phyloP scores from a whole-genome alignment of 768 basidiomycete genomes.

The Coprinopsis strossmayeri region DNA sequence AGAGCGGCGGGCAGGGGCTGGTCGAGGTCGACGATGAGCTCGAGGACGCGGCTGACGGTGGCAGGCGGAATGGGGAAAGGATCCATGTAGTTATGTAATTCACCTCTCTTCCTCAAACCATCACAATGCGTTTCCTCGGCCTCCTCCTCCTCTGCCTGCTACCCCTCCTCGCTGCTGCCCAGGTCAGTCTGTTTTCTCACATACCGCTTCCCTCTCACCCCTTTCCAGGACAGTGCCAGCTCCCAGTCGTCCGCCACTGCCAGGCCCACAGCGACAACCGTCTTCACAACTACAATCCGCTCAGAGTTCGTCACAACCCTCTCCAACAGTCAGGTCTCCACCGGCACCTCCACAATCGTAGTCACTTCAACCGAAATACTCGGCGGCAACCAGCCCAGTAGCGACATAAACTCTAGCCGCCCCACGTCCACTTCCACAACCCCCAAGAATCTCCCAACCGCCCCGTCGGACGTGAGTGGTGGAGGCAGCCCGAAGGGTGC shows the following conservation, averaged over 20 bases:
- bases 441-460: constrained; percentile 42
- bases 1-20: constrained; percentile 54
- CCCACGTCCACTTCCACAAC: constrained; percentile 32
- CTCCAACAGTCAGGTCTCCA: no score
- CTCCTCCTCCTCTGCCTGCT: constrained; percentile 28
- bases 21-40: constrained; percentile 48
- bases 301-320: no score
- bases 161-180: constrained; percentile 35
- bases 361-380: no score
- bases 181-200: constrained; percentile 27
- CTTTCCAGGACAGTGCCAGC: no score
- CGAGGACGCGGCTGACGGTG: constrained; percentile 41
- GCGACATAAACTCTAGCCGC: constrained; percentile 21
- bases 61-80: constrained; percentile 24
- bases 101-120: constrained; percentile 18
- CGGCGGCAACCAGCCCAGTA: constrained; percentile 13
- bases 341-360: no score
- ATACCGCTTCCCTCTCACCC: background rate
- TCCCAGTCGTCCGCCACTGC: constrained; percentile 34
- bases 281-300: constrained; percentile 45
- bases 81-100: constrained; percentile 22
- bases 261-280: constrained; percentile 29
- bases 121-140: constrained; percentile 23
- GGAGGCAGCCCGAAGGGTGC: constrained; percentile 48
- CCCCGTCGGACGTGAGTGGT: constrained; percentile 45